A percentile compares a stretch with the other conserved stretches of the same genome.
These are phyloP conservation scores for Tilletia indica DNA, from an alignment of 1,284 basidiomycete species.

Conservation along the genomic window DNA sequence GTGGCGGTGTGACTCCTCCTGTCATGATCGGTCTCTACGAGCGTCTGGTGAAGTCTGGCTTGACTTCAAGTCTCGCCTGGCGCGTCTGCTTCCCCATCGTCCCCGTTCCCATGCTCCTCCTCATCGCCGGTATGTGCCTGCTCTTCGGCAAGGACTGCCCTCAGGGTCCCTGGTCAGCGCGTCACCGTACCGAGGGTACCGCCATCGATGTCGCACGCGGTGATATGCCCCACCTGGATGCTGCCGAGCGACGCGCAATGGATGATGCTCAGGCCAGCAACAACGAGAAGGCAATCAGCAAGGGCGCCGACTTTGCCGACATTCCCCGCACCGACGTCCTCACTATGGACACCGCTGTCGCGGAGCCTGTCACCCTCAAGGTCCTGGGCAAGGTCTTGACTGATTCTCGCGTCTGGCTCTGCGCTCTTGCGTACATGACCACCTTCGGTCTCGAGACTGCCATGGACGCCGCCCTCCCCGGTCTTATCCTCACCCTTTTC, in stretches of 20 bases:
- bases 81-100: conserved; percentile 64
- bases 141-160: conserved; percentile 67
- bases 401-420: conserved; percentile 66
- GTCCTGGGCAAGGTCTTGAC: conserved; percentile 57
- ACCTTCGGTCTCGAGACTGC: conserved; percentile 65
- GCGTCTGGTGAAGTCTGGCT: conserved; percentile 57
- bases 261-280: conserved; percentile 39
- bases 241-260: conserved; percentile 40
- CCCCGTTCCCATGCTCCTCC: conserved; percentile 64
- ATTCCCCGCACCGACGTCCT: conserved; percentile 34
- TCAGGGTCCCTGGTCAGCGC: conserved; percentile 64
- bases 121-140: conserved; percentile 60
- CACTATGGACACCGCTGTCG: conserved; percentile 61
- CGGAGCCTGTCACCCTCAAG: conserved; percentile 60
- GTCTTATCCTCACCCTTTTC: conserved; percentile 60
- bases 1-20: conserved; percentile 59
- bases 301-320: conserved; percentile 43
- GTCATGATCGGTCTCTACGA: conserved; percentile 67
- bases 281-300: conserved; percentile 40
- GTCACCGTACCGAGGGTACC: conserved; percentile 61
- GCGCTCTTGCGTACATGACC: conserved; percentile 61
- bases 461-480: conserved; percentile 64
- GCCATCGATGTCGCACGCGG: conserved; percentile 54
- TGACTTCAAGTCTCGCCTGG: conserved; percentile 63
- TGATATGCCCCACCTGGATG: conserved; percentile 52